Evolutionary conservation across 257 asterid genomes (phyloP).

Genomic region (Ilex asprella): DNA sequence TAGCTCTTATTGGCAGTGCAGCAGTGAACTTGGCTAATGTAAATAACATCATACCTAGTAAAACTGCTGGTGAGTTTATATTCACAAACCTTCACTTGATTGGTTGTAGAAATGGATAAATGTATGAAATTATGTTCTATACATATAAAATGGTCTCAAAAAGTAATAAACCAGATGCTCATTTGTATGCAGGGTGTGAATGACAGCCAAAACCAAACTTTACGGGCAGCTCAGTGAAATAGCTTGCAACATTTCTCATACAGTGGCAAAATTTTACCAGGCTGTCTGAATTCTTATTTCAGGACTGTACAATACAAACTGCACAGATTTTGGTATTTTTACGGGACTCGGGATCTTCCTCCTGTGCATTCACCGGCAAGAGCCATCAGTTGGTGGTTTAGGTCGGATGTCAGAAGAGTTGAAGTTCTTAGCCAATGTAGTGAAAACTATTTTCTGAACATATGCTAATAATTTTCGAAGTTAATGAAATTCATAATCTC

Average conservation of each 20-base stretch:
- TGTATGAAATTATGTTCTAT: not conserved
- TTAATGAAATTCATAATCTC: constrained; percentile 1
- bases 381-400: constrained; percentile 6
- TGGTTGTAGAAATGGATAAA: not conserved
- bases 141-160: not conserved
- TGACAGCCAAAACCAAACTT: constrained; percentile 8
- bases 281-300: not conserved
- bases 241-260: too few relatives aligned
- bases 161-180: constrained; percentile 1
- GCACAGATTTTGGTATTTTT: constrained; percentile 7
- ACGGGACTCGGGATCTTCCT: constrained; percentile 12
- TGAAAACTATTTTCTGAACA: not conserved
- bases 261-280: constrained; percentile 7
- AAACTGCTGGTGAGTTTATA: constrained; percentile 31
- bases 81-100: not conserved
- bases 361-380: constrained; percentile 22
- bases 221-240: too few relatives aligned
- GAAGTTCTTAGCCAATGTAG: constrained; percentile 9
- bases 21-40: constrained; percentile 20
- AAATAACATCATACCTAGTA: constrained; percentile 26
- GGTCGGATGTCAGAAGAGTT: constrained; percentile 7
- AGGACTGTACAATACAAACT: constrained; percentile 6
- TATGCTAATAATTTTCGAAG: constrained; percentile 6
- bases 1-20: constrained; percentile 17
- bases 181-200: constrained; percentile 30